Evolutionary conservation across 2,329 filamentous ascomycete genomes (phyloP).

Genomic region (Hirsutella thompsonii): DNA sequence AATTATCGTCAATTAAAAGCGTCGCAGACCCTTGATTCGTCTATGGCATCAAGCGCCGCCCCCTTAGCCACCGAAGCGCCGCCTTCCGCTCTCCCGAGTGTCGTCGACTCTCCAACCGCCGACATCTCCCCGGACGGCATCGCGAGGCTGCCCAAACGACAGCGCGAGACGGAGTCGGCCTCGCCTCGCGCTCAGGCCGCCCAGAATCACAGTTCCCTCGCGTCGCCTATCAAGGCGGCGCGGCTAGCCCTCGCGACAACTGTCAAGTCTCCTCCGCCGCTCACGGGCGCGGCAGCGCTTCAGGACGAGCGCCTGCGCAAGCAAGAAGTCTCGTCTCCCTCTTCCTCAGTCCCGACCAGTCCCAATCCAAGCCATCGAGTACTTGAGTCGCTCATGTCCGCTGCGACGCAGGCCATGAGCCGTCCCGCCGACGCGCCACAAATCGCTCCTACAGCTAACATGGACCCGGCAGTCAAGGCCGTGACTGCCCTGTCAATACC

Average conservation of each 20-base stretch:
- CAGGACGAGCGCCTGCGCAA: slow-evolving; percentile 38
- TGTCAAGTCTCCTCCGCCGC: slow-evolving; percentile 25
- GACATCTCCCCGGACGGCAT: slow-evolving; percentile 24
- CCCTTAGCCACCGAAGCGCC: slow-evolving; percentile 38
- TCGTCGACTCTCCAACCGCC: slow-evolving; percentile 18
- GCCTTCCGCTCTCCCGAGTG: slow-evolving; percentile 22
- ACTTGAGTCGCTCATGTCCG: slow-evolving; percentile 40
- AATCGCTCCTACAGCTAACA: slow-evolving; percentile 27
- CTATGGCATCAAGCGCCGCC: slow-evolving; percentile 42
- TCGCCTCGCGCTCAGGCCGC: slow-evolving; percentile 19
- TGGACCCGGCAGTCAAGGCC: slow-evolving; percentile 26
- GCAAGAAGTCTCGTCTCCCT: slow-evolving; percentile 21
- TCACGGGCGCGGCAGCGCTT: slow-evolving; percentile 40
- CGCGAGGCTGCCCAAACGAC: slow-evolving; percentile 29
- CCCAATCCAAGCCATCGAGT: slow-evolving; percentile 42
- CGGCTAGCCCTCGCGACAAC: slow-evolving; percentile 31
- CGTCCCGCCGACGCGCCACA: slow-evolving; percentile 40
- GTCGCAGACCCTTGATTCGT: slow-evolving; percentile 1
- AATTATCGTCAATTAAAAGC: slow-evolving; percentile 2
- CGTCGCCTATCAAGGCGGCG: slow-evolving; percentile 41
- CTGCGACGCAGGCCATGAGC: slow-evolving; percentile 38
- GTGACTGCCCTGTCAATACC: slow-evolving; percentile 19
- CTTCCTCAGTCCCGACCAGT: slow-evolving; percentile 30
- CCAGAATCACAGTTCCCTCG: slow-evolving; percentile 21
- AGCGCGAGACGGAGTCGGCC: slow-evolving; percentile 32